Conservation (phyloP, 768 basidiomycete species). For the Dacryopinax primogenitus region DNA sequence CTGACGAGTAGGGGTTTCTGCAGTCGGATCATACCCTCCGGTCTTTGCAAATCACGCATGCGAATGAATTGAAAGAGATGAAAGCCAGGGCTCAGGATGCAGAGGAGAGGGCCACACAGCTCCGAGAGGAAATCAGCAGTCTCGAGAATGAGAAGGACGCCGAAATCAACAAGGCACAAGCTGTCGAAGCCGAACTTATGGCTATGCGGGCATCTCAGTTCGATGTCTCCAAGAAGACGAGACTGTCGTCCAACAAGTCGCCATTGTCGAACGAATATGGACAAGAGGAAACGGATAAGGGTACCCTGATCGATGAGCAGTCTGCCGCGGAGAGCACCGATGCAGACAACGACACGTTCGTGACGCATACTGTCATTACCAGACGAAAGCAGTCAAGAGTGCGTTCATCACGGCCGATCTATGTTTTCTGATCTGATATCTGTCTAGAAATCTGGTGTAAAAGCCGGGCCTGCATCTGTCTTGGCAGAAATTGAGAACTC, state of each 20-base stretch:
- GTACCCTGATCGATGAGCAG: background rate
- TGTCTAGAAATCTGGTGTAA: background rate
- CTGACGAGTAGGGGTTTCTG: background rate
- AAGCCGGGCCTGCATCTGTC: background rate
- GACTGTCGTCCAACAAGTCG: background rate
- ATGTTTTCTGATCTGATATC: background rate
- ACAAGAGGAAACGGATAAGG: background rate
- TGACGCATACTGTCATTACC: background rate
- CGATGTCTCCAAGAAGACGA: background rate
- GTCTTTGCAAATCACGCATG: background rate
- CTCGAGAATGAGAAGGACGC: background rate
- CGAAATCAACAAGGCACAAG: background rate
- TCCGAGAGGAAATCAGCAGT: background rate
- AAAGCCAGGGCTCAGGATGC: background rate
- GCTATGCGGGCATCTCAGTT: background rate
- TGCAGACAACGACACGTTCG: slow-evolving; percentile 2
- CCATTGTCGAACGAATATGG: background rate
- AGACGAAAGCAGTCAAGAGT: background rate
- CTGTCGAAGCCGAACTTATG: background rate
- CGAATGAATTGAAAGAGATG: background rate
- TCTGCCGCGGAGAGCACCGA: slow-evolving; percentile 1
- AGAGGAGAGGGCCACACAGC: background rate
- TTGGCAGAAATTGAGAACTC: background rate
- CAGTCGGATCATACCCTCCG: background rate
- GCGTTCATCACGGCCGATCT: background rate